Base-by-base conservation (phyloP, 495 filamentous ascomycete genomes). In the Aspergillus conjunctus region DNA sequence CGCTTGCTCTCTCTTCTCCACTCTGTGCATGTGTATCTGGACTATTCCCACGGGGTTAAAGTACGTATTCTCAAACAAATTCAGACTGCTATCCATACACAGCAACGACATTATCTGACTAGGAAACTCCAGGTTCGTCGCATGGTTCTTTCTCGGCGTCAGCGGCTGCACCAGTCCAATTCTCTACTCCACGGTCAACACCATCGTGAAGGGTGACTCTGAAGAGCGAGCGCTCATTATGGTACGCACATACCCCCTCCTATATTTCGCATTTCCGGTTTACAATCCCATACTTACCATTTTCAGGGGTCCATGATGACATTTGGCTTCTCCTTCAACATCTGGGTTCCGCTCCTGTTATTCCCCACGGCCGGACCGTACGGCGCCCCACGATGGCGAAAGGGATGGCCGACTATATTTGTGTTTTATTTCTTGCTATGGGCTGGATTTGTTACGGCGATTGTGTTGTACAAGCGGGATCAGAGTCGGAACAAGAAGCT, bases 221-320 rank as follows among this genome's bases (percentile, higher is more conserved):
- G 78, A 79, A 39, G 78, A 81, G 43, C 69, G 78, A 34, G 78
- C 76, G 10, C 67, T 81, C 1, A 81, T 79, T n/a, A 20, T 81
- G 66, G 75, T 80, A 64, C 53, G 30, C 11, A 17, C n/a, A 44
- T 15, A 18, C 33, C 44, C 63, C 31, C 30, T 11, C 18, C 37
- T 6, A 21, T n/a, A 14, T 18, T 49, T 22, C 2, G 17, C 52
- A 17, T 26, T 33, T 46, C 14, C 1, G 15, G 37, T 41, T 17
- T 22, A 43, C 26, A 17, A 50, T 32, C 62, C 0, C 50, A 65
- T 18, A 59, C 32, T 57, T 18, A 7, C 20, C 15, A 33, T 4
- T 10, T 22, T 2, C 18, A 80, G 75, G 78, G 78, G 12, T 62
- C 76, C 2, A 79, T 81, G 78, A 81, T 81, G 78, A 77, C 77